Conservation (phyloP, 1,139 yeast genomes). For the Petasospora fabianii region DNA sequence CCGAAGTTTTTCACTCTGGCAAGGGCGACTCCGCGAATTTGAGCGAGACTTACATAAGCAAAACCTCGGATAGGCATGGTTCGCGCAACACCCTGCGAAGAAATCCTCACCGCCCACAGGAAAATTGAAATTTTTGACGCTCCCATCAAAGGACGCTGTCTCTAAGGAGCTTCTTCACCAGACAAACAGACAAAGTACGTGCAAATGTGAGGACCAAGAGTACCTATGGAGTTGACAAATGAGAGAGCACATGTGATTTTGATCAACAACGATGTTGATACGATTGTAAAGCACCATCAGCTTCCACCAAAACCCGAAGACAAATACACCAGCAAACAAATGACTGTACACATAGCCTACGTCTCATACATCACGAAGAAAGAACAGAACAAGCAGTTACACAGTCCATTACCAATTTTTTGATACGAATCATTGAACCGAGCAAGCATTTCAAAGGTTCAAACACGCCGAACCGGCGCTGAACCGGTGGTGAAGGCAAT, state of each 20-base stretch:
- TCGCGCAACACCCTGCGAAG: slow-evolving; percentile 12
- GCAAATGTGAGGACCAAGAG: slow-evolving; percentile 1
- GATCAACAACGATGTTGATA: neutral
- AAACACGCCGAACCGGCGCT: too few species aligned
- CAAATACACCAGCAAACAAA: neutral
- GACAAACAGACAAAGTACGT: slow-evolving; percentile 26
- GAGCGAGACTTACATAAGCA: slow-evolving; percentile 8
- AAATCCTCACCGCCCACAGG: slow-evolving; percentile 16
- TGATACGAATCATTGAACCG: too few species aligned
- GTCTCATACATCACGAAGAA: too few species aligned
- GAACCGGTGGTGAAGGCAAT: too few species aligned
- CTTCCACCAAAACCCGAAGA: too few species aligned
- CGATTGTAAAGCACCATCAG: too few species aligned
- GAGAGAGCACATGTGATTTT: neutral
- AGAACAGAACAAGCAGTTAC: too few species aligned
- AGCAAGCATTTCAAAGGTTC: too few species aligned
- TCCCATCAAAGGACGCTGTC: slow-evolving; percentile 2
- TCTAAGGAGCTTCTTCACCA: slow-evolving; percentile 4
- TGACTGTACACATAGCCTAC: too few species aligned
- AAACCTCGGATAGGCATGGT: slow-evolving; percentile 3
- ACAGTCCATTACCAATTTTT: too few species aligned
- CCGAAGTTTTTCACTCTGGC: slow-evolving; percentile 1
- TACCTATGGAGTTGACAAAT: neutral
- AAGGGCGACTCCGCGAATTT: slow-evolving; percentile 1
- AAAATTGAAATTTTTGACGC: slow-evolving; percentile 24